Evolutionary conservation across 495 filamentous ascomycete genomes (phyloP).

Genomic region (Bathelium albidoporum): DNA sequence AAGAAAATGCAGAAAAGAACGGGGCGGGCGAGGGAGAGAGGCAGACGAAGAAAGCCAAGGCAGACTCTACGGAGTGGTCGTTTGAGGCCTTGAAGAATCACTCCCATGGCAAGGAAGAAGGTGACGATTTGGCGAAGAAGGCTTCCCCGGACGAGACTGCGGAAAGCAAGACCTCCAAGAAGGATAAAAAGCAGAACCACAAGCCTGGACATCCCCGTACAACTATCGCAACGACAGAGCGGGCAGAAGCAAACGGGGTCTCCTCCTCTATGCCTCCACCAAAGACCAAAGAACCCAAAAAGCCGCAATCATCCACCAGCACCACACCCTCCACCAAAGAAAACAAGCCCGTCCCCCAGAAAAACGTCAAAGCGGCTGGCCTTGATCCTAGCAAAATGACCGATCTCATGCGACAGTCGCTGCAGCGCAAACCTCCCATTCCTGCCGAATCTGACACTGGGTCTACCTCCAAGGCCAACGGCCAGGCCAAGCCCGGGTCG

Average conservation of each 20-base stretch:
- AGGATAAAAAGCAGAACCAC: not conserved
- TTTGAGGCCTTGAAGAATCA: not conserved
- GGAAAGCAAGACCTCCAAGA: too few species aligned
- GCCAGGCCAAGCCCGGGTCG: not conserved
- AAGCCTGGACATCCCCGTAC: too few species aligned
- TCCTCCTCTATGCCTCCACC: not conserved
- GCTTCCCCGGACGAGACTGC: not conserved
- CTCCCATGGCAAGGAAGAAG: not conserved
- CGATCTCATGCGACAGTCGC: not conserved
- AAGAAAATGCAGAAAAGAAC: constrained; percentile 29
- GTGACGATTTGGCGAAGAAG: not conserved
- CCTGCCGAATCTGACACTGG: not conserved
- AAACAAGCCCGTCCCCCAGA: not conserved
- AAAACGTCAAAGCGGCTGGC: not conserved
- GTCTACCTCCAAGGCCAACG: not conserved
- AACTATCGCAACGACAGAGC: too few species aligned
- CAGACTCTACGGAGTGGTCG: not conserved
- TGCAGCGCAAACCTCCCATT: not conserved
- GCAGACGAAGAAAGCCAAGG: constrained; percentile 4
- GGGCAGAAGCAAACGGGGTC: not conserved
- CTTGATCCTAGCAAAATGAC: not conserved
- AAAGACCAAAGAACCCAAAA: not conserved
- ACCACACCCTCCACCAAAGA: not conserved
- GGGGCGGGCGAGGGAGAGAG: constrained; percentile 17
- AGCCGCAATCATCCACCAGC: not conserved